Percentiles rank a stretch among this genome's conserved stretches.
Conservation (phyloP, 225 moss, liverwort and hornwort genomes). For the Ulota crispa region DNA sequence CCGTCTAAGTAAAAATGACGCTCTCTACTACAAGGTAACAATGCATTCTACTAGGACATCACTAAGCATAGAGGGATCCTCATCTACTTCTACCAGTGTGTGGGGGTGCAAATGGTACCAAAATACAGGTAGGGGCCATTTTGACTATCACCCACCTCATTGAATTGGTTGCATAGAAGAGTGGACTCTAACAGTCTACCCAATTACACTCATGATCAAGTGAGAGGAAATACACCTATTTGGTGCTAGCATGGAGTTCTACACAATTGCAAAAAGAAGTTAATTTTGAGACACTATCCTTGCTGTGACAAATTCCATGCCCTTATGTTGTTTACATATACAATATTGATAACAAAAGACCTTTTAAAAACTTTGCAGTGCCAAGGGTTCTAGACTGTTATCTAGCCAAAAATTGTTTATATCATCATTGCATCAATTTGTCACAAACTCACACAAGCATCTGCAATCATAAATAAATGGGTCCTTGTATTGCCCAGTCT, state of each 20-base stretch:
- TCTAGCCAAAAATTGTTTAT: background rate
- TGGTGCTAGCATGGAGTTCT: slow-evolving; percentile 39
- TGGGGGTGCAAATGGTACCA: slow-evolving; percentile 33
- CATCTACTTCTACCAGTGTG: slow-evolving; percentile 26
- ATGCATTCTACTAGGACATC: slow-evolving; percentile 16
- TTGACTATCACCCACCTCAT: slow-evolving; percentile 25
- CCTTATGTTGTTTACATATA: background rate
- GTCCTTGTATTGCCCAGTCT: background rate
- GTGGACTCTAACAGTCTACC: slow-evolving; percentile 44
- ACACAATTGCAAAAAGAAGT: background rate
- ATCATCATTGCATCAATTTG: background rate
- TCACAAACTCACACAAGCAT: background rate
- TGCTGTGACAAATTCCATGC: background rate
- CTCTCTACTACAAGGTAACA: slow-evolving; percentile 4
- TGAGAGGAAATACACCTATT: slow-evolving; percentile 49
- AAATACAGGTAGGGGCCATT: slow-evolving; percentile 23
- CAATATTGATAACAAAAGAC: background rate
- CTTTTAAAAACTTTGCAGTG: background rate
- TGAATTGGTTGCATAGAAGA: slow-evolving; percentile 45
- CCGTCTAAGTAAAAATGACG: slow-evolving; percentile 24
- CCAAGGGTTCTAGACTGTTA: background rate
- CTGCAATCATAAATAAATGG: background rate
- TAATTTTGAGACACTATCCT: background rate
- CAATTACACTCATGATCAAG: slow-evolving; percentile 32
- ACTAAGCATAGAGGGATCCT: slow-evolving; percentile 27